Evolutionary conservation across 2,329 filamentous ascomycete genomes (phyloP).

Genomic region (Verticillium longisporum): DNA sequence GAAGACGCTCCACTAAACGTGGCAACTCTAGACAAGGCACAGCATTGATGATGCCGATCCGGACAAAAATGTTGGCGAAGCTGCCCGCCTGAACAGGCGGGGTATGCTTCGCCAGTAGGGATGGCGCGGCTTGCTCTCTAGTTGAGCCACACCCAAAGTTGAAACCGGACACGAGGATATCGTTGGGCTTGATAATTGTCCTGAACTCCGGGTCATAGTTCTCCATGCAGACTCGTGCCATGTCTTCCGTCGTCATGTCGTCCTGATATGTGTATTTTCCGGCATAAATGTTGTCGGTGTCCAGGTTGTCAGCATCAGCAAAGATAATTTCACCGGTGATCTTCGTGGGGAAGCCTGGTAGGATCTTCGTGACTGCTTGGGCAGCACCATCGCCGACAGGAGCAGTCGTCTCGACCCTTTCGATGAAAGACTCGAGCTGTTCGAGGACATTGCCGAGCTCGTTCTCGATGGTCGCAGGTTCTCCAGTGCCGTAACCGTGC

Average conservation of each 20-base stretch:
- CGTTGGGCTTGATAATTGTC: conserved; percentile 55
- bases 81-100: conserved; percentile 73
- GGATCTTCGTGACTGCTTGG: conserved; percentile 44
- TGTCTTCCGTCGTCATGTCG: conserved; percentile 64
- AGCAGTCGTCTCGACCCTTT: not conserved
- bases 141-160: conserved; percentile 87
- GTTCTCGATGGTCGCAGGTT: conserved; percentile 56
- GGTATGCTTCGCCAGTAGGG: conserved; percentile 74
- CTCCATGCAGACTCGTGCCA: conserved; percentile 88
- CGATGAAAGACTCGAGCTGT: conserved; percentile 58
- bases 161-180: conserved; percentile 80
- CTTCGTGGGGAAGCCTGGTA: conserved; percentile 80
- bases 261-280: conserved; percentile 93
- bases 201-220: conserved; percentile 80
- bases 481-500: conserved; percentile 39
- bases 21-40: conserved; percentile 67
- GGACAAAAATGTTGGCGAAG: conserved; percentile 77
- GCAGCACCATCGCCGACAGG: conserved; percentile 18
- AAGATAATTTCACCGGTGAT: conserved; percentile 84
- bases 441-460: conserved; percentile 65
- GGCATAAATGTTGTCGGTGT: conserved; percentile 90
- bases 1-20: conserved; percentile 56
- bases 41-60: conserved; percentile 76
- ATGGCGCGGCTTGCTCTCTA: conserved; percentile 82
- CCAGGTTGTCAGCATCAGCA: conserved; percentile 73